These are phyloP conservation scores for Musa acuminata DNA, from an alignment of 176 grass and related monocot species.

Conservation along the genomic window DNA sequence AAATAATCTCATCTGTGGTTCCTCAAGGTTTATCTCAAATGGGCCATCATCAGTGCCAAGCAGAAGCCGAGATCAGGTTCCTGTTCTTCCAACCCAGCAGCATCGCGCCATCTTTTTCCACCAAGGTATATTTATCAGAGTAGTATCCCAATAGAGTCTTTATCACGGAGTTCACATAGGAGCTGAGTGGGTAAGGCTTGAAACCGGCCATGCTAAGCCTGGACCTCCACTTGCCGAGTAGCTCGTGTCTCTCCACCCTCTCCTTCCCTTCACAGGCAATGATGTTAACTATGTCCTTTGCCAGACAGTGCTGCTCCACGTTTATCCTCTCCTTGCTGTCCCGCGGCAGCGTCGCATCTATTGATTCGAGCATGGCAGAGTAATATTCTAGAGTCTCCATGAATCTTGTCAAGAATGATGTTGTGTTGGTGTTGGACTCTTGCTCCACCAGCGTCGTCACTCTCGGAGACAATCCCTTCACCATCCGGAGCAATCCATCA, in stretches of 20 bases:
- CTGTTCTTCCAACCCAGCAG: constrained; percentile 89
- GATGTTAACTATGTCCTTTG: constrained; percentile 95
- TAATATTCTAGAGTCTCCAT: constrained; percentile 84
- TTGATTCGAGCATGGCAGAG: constrained; percentile 86
- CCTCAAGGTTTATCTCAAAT: neutral
- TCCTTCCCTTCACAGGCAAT: constrained; percentile 89
- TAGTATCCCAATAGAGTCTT: constrained; percentile 69
- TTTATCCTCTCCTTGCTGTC: constrained; percentile 78
- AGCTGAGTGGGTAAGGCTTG: constrained; percentile 68
- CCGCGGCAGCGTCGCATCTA: constrained; percentile 52
- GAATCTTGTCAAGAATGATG: constrained; percentile 76
- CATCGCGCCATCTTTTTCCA: constrained; percentile 73
- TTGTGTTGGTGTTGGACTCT: constrained; percentile 95
- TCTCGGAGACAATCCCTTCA: constrained; percentile 80
- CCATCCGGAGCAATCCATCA: constrained; percentile 86
- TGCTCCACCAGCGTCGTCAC: constrained; percentile 91
- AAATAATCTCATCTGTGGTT: too few species aligned
- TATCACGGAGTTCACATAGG: constrained; percentile 88
- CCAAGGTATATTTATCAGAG: constrained; percentile 75
- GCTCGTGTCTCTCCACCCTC: constrained; percentile 78
- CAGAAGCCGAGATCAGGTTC: constrained; percentile 91
- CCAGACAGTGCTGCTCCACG: constrained; percentile 90
- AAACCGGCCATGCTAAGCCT: constrained; percentile 95
- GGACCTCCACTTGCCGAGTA: constrained; percentile 89
- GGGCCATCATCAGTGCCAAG: constrained; percentile 66